Percentiles rank a stretch among this genome's conserved stretches.
These are phyloP conservation scores for Suhomyces taliae DNA, from an alignment of 1,139 yeast species.

Conservation along the genomic window DNA sequence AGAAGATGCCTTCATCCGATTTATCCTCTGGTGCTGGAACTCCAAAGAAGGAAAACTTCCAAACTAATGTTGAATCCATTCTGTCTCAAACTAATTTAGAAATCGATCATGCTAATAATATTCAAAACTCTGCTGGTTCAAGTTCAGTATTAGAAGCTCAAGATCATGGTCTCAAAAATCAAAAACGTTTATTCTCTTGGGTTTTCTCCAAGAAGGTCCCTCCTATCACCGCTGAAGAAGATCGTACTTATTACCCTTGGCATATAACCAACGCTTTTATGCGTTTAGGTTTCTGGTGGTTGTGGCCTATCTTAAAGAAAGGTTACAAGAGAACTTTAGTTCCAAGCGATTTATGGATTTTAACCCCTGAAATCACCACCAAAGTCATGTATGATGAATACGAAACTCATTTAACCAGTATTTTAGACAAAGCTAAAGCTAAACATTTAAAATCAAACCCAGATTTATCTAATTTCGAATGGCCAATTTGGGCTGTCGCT, in stretches of 20 bases:
- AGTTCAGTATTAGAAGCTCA: conserved; percentile 6
- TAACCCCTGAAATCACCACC: conserved; percentile 41
- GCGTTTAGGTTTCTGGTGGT: conserved; percentile 42
- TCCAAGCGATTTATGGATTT: conserved; percentile 41
- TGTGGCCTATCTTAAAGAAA: conserved; percentile 39
- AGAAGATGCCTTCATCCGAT: background rate
- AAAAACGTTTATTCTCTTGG: conserved; percentile 23
- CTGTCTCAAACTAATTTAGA: conserved; percentile 18
- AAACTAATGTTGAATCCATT: conserved; percentile 4
- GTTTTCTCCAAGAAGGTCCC: conserved; percentile 37
- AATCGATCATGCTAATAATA: background rate
- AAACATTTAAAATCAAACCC: conserved; percentile 26
- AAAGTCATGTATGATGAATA: conserved; percentile 37
- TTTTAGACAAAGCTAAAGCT: conserved; percentile 23
- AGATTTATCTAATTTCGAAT: conserved; percentile 27
- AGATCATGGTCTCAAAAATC: conserved; percentile 14
- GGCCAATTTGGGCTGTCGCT: conserved; percentile 41
- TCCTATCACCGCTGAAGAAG: conserved; percentile 36
- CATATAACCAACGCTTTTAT: conserved; percentile 23
- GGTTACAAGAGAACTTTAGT: conserved; percentile 46
- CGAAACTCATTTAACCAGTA: conserved; percentile 24
- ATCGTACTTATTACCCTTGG: conserved; percentile 42
- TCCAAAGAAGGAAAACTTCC: background rate
- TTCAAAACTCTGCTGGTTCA: conserved; percentile 7
- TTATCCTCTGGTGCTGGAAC: background rate